phyloP scores from a whole-genome alignment of 2,329 filamentous ascomycete genomes.

The Fusarium buxicola region DNA sequence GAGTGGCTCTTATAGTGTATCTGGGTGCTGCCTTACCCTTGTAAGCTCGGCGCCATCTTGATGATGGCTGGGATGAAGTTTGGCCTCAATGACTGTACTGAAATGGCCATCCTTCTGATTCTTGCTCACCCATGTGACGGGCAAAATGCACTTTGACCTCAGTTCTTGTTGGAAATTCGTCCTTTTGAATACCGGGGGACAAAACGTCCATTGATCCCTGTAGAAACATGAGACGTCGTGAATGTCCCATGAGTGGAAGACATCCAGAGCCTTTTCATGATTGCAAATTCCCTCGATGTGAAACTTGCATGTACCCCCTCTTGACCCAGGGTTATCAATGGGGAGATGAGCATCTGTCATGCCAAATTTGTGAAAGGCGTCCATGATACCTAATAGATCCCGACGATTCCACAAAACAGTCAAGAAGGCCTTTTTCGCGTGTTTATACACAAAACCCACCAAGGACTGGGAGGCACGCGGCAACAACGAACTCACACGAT shows the following conservation, averaged over 20 bases:
- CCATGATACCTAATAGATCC: not conserved
- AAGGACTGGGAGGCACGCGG: slow-evolving; percentile 1
- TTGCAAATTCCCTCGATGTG: not conserved
- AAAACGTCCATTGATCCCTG: slow-evolving; percentile 11
- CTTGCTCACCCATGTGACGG: not conserved
- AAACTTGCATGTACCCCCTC: not conserved
- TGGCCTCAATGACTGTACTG: slow-evolving; percentile 16
- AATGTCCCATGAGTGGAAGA: slow-evolving; percentile 10
- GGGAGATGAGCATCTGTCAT: slow-evolving; percentile 10
- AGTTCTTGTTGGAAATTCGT: not conserved
- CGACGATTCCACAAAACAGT: not conserved
- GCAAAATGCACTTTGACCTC: not conserved
- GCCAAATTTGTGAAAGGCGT: not conserved
- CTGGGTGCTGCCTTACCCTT: not conserved
- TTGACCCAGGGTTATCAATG: not conserved
- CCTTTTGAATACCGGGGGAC: slow-evolving; percentile 5
- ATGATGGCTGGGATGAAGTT: slow-evolving; percentile 18
- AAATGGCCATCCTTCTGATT: slow-evolving; percentile 23
- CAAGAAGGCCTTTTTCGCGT: slow-evolving; percentile 11
- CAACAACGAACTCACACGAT: not conserved
- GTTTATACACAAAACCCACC: not conserved
- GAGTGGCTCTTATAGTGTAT: not conserved
- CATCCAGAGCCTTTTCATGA: not conserved
- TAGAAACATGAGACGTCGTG: slow-evolving; percentile 1
- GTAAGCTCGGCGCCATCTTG: not conserved